Evolutionary conservation across 2,329 filamentous ascomycete species (phyloP), one percentile per base, ranked within the genome.

Genomic region (Drechslerella dactyloides): DNA sequence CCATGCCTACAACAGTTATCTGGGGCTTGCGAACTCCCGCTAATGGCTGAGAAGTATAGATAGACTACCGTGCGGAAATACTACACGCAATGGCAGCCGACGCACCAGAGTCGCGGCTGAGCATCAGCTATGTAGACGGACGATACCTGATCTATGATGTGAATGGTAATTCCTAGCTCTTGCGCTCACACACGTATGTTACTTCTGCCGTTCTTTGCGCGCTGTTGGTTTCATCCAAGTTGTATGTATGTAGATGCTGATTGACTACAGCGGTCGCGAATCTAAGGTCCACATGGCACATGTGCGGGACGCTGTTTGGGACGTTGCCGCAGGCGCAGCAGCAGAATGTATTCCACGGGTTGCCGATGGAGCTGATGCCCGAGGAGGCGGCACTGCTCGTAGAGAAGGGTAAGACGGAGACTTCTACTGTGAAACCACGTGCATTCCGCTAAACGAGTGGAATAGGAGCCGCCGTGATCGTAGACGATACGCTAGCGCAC

Each of bases 131-230:
- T 78, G 87, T 96, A 72, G 87, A 87, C 52, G 87, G 88, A 75
- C 89, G 90, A 75, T 97, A 93, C 82, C 86, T 97, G 72, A 83
- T 99, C 75, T 97, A 97, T 83, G 91, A 96, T 79, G 86, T 91
- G 76, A 86, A 92, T 78, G 87, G 88, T 74, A 89, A 92, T 70
- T 87, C 89, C 76, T 85, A 89, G 79, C 83, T 35, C 53, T 61
- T 33, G 27, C 27, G 4, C 4, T 8, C 27, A 33, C 44, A 57
- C 21, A 44, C 53, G 58, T 51, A 66, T 53, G 50, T 30, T 52
- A n/a, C 33, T 17, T 44, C 54, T 13, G 54, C 40, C 50, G n/a
- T 53, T n/a, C 13, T 35, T 17, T 53, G 46, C 24, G 24, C 24
- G 11, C 33, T 17, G 15, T 21, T 42, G 33, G 5, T 17, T 42